Conservation (phyloP, 2,329 filamentous ascomycete species). For the Colletotrichum sp. region DNA sequence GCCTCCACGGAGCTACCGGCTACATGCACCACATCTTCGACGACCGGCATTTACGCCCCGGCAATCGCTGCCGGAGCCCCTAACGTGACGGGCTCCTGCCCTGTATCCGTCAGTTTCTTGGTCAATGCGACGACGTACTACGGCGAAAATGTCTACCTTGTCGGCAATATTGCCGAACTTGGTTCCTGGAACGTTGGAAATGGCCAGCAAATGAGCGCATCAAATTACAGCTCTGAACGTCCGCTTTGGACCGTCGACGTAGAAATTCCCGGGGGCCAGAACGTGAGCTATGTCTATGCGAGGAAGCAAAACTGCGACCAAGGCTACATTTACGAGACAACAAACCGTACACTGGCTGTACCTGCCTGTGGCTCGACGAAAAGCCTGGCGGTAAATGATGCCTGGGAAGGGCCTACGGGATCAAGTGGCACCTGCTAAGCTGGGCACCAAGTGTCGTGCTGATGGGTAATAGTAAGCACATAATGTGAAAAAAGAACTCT, state of each 20-base stretch:
- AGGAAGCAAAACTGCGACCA: constrained; percentile 47
- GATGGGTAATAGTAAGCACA: neutral
- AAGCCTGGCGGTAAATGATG: constrained; percentile 37
- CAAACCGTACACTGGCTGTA: constrained; percentile 45
- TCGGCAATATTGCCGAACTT: constrained; percentile 45
- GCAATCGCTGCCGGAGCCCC: constrained; percentile 39
- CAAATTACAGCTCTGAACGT: constrained; percentile 43
- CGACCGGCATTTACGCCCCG: constrained; percentile 34
- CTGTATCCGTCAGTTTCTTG: constrained; percentile 45
- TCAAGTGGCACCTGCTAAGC: constrained; percentile 24
- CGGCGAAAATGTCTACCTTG: constrained; percentile 52
- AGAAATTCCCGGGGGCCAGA: constrained; percentile 42
- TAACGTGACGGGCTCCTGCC: constrained; percentile 33
- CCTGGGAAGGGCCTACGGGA: constrained; percentile 39
- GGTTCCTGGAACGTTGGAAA: constrained; percentile 46
- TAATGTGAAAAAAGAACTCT: neutral
- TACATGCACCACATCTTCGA: constrained; percentile 28
- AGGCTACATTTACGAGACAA: constrained; percentile 47
- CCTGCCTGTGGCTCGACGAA: constrained; percentile 35
- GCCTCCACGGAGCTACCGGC: constrained; percentile 27
- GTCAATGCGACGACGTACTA: constrained; percentile 50
- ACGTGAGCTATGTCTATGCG: constrained; percentile 50
- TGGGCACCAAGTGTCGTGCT: neutral
- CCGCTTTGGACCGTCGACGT: constrained; percentile 50
- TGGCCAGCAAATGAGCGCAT: constrained; percentile 42